Base-by-base conservation (phyloP, 108 stramenopile genomes). In the Ochromonas danica region DNA sequence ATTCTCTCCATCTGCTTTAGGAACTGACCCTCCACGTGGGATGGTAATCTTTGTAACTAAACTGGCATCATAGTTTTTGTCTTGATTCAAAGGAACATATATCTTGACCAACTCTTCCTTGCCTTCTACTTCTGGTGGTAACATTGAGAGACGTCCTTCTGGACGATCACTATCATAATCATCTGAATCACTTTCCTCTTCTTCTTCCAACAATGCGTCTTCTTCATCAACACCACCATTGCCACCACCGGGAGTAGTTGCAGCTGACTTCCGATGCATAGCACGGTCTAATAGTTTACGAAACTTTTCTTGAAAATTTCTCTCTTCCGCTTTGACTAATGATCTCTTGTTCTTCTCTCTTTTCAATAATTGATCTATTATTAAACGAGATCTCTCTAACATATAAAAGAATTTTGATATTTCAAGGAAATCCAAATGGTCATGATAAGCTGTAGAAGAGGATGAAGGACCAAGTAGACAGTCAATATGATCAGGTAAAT, bases 321-420 rank as follows among this genome's bases (percentile, higher is more conserved):
- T 33, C 40, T 27, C 3, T 75, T 60, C 45, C 3, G 10, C 38
- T 41, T 75, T 75, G 40, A 3, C 6, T 6, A 57, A 33, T 14
- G 10, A 10, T 36, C 38, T 75, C 31, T 75, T 75, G 30, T 28
- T 35, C 31, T 75, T 75, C 31, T 75, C 72, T 38, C 72, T 38
- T 41, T 42, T 75, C 31, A 45, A 6, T 41, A 75, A 38, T 3
- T 35, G 3, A 41, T 75, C 72, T 41, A 75, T 14, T 27, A 75
- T 10, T 41, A 75, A 35, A 22, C 43, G 51, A 27, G 72, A 6
- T 28, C 51, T 3, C 6, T 75, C 72, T 33, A 75, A 60, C 10
- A 6, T 30, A 36, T 41, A 41, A 31, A 6, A 22, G 14, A 75
- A 22, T 51, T 22, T 51, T 51, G 6, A 22, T 14, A 51, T 51